A percentile compares a stretch with the other conserved stretches of the same genome.
phyloP scores from a whole-genome alignment of 129 eudicot genomes.

The Flaveria brownii region DNA sequence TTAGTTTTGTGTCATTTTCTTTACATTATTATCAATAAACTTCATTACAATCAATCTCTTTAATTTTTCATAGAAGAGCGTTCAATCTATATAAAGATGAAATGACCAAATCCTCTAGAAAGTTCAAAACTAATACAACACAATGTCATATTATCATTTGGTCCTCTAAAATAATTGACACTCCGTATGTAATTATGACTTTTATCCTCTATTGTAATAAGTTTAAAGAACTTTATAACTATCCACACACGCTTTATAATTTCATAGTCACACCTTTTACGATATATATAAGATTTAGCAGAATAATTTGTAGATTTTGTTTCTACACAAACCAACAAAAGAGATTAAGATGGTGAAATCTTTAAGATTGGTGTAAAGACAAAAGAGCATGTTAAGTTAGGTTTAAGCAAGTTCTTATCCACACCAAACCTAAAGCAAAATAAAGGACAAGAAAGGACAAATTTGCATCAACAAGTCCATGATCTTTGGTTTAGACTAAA shows the following conservation, averaged over 20 bases:
- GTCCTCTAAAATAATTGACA: not conserved
- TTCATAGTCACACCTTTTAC: not conserved
- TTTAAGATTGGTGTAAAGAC: slow-evolving; percentile 23
- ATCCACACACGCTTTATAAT: not conserved
- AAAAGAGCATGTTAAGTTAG: slow-evolving; percentile 53
- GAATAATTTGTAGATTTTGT: not conserved
- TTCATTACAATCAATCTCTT: not conserved
- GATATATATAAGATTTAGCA: not conserved
- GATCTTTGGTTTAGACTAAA: slow-evolving; percentile 54
- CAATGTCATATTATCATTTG: not conserved
- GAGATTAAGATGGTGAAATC: slow-evolving; percentile 26
- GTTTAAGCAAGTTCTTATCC: slow-evolving; percentile 45
- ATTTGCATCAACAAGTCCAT: slow-evolving; percentile 39
- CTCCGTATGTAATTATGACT: not conserved
- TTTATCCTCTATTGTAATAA: not conserved
- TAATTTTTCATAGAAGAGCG: not conserved
- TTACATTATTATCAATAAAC: not conserved
- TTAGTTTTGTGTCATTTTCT: not conserved
- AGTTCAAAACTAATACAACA: not conserved
- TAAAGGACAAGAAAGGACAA: slow-evolving; percentile 48
- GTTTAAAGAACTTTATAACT: not conserved
- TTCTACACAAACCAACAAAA: slow-evolving; percentile 31
- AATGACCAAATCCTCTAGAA: not conserved
- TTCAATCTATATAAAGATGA: not conserved
- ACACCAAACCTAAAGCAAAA: slow-evolving; percentile 45